Evolutionary conservation across 164 flowering plant genomes (phyloP).

Genomic region (Nelumbo lutea): DNA sequence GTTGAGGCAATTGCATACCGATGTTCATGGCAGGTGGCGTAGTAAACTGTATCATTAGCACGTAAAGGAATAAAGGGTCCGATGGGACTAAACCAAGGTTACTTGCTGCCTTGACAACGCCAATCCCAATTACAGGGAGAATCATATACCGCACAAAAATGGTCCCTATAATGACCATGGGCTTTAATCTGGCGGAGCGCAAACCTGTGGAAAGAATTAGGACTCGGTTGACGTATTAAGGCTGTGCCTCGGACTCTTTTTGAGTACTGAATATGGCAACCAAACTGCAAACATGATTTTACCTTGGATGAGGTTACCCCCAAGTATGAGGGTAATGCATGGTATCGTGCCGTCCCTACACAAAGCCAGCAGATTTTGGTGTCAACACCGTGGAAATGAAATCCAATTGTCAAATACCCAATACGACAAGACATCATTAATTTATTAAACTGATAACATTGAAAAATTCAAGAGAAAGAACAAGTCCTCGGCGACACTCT

Average conservation of each 20-base stretch:
- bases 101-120: slow-evolving; percentile 49
- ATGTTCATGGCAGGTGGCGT: slow-evolving; percentile 93
- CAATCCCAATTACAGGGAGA: slow-evolving; percentile 60
- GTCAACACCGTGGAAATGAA: background rate
- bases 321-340: slow-evolving; percentile 82
- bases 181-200: slow-evolving; percentile 35
- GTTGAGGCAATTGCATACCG: slow-evolving; percentile 29
- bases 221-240: background rate
- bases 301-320: slow-evolving; percentile 93
- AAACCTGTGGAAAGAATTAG: slow-evolving; percentile 33
- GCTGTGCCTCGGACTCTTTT: background rate
- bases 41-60: slow-evolving; percentile 70
- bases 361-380: background rate
- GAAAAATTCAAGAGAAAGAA: too few species aligned
- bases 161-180: slow-evolving; percentile 37
- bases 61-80: slow-evolving; percentile 66
- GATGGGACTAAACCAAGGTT: slow-evolving; percentile 54
- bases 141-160: slow-evolving; percentile 49
- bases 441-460: too few species aligned
- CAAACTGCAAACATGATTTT: background rate
- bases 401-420: background rate
- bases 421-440: too few species aligned
- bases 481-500: too few species aligned
- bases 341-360: slow-evolving; percentile 88
- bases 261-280: background rate